Evolutionary conservation across 148 eudicot genomes (phyloP), one percentile per base, ranked within the genome.

Genomic region (Rhododendron vialii): DNA sequence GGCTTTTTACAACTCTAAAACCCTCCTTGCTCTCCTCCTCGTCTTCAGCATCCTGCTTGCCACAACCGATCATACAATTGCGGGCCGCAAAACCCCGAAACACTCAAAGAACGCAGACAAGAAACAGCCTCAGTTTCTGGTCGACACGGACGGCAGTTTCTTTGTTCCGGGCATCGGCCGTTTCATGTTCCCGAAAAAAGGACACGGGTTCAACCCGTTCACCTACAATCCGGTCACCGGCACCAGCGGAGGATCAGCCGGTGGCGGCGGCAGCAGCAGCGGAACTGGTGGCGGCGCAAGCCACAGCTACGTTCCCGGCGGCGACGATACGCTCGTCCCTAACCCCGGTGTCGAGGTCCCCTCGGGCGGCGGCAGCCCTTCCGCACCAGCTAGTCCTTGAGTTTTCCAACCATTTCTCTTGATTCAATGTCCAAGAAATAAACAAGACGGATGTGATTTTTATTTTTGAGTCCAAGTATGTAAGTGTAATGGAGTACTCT

Each of bases 101-200:
- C 51, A 71, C 53, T 12, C 86, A 38, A 79, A 79, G 20, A 63
- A 8, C 48, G 38, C 20, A 1, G 87, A 89, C 71, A 74, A 11
- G 61, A 89, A 89, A 45, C 85, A 87, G 12, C 93, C 92, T 0
- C 88, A 90, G 35, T 86, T 35, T 26, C 81, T 90, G 63, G 33
- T 82, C 3, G 84, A n/a, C 0, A 82, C n/a, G 38, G 93, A 91
- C 61, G 88, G 93, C 20, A 86, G 86, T 6, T 87, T 89, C 36
- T 85, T 92, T 1, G 53, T 91, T 75, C 93, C 94, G 0, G 93
- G 91, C 20, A 12, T 89, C 1, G 94, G 93, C 4, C 85, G 92
- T 35, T 79, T 81, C 80, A 51, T 91, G 81, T 36, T 87, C 26
- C 93, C 94, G 3, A 87, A 84, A 10, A 74, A 65, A 59, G 77